These are phyloP conservation scores for Lachnellula willkommii DNA, from an alignment of 2,329 filamentous ascomycete species.

Conservation along the genomic window DNA sequence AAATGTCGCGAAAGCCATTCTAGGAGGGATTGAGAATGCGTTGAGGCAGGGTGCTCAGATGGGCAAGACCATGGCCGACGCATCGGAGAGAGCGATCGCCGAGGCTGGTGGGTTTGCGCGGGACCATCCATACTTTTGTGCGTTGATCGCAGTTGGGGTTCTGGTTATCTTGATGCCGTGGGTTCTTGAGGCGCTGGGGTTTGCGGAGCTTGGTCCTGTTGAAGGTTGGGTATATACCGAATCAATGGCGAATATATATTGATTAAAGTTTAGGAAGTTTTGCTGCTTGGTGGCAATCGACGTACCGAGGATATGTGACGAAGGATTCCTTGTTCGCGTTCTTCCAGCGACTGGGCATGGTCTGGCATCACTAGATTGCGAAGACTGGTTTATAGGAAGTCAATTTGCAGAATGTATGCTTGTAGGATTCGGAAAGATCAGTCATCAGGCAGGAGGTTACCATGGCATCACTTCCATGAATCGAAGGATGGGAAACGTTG, in stretches of 20 bases:
- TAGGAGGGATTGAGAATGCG: neutral
- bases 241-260: neutral
- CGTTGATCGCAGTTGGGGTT: conserved; percentile 1
- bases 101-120: neutral
- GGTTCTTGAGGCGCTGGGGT: neutral
- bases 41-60: neutral
- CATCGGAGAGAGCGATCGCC: neutral
- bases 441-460: no score
- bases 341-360: conserved; percentile 1
- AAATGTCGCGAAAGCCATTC: neutral
- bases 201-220: conserved; percentile 1
- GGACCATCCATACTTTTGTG: neutral
- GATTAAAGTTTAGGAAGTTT: neutral
- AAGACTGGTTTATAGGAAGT: neutral
- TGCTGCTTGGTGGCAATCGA: conserved; percentile 1
- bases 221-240: neutral
- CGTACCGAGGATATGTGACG: neutral
- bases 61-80: neutral
- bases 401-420: neutral
- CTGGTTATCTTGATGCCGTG: conserved; percentile 1
- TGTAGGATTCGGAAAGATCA: no score
- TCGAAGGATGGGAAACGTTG: no score
- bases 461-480: no score
- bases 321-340: neutral
- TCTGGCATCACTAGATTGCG: neutral